phyloP scores from a whole-genome alignment of 2,329 filamentous ascomycete genomes.

The Emericellopsis cladophorae region DNA sequence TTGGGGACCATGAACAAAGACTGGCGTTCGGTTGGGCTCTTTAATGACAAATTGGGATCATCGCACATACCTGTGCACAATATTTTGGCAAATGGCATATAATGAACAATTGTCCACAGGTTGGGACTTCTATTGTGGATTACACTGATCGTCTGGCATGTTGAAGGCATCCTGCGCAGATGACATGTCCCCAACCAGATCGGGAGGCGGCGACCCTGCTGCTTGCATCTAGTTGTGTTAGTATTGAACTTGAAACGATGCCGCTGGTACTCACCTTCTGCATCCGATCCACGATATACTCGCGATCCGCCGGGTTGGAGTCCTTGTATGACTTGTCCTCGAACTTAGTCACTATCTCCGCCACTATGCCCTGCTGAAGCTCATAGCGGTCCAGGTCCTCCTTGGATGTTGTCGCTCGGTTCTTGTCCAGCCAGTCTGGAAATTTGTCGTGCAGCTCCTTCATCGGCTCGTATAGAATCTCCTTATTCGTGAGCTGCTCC shows the following conservation, averaged over 20 bases:
- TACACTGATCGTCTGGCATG: conserved; percentile 48
- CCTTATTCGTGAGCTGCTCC: conserved; percentile 97
- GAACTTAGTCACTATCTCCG: conserved; percentile 81
- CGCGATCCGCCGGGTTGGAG: conserved; percentile 65
- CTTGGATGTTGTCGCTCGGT: conserved; percentile 48
- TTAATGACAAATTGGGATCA: background rate
- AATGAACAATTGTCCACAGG: background rate
- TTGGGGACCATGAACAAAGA: background rate
- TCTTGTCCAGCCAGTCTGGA: conserved; percentile 75
- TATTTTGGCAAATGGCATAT: no score
- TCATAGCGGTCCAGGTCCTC: conserved; percentile 73
- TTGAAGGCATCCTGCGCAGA: conserved; percentile 63
- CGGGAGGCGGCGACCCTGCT: conserved; percentile 76
- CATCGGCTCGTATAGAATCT: conserved; percentile 94
- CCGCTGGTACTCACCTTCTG: conserved; percentile 58
- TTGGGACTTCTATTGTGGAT: conserved; percentile 37
- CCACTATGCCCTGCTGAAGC: conserved; percentile 66
- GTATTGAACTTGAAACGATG: background rate
- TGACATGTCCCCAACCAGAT: conserved; percentile 82
- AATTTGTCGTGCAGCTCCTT: conserved; percentile 93
- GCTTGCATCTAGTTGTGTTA: conserved; percentile 74
- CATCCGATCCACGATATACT: conserved; percentile 95
- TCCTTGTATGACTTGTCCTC: conserved; percentile 74
- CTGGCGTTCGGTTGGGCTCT: conserved; percentile 6
- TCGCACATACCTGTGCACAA: no score